Conservation (phyloP, 169 alveolate genomes). For the Babesia bigemina region DNA sequence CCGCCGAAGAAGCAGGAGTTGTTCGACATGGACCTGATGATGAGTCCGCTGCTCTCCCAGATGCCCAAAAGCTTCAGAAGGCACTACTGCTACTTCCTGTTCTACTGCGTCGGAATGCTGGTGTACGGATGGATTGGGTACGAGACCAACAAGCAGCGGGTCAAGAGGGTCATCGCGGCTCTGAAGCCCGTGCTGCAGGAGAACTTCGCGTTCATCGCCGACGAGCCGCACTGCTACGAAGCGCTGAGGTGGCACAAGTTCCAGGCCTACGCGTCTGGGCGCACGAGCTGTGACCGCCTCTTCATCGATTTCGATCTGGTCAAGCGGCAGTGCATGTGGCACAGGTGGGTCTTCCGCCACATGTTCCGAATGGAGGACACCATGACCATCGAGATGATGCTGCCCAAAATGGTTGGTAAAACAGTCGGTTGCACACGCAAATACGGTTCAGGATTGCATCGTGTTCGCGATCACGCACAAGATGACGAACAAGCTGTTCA, state of each 20-base stretch:
- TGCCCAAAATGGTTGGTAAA: slow-evolving; percentile 44
- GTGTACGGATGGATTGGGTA: slow-evolving; percentile 28
- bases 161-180: not conserved
- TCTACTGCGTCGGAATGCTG: slow-evolving; percentile 9
- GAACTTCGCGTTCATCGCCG: slow-evolving; percentile 53
- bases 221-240: slow-evolving; percentile 18
- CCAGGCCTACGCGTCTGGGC: slow-evolving; percentile 52
- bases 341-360: slow-evolving; percentile 28
- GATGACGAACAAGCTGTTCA: slow-evolving; percentile 38
- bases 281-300: slow-evolving; percentile 60
- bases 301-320: slow-evolving; percentile 5
- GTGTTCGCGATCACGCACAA: slow-evolving; percentile 41
- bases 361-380: slow-evolving; percentile 12
- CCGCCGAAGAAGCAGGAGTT: not conserved
- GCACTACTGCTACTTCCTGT: slow-evolving; percentile 47
- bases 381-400: slow-evolving; percentile 26
- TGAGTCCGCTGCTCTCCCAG: slow-evolving; percentile 8
- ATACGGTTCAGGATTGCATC: slow-evolving; percentile 16
- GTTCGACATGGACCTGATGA: not conserved
- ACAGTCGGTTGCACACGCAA: no score
- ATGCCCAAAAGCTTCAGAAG: slow-evolving; percentile 58
- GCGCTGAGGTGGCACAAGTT: not conserved
- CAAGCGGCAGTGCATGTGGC: slow-evolving; percentile 66
- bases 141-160: slow-evolving; percentile 16
- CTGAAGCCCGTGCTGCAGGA: slow-evolving; percentile 40